These are phyloP conservation scores for Rhodotorula paludigena DNA, from an alignment of 768 basidiomycete genomes.

Conservation along the genomic window DNA sequence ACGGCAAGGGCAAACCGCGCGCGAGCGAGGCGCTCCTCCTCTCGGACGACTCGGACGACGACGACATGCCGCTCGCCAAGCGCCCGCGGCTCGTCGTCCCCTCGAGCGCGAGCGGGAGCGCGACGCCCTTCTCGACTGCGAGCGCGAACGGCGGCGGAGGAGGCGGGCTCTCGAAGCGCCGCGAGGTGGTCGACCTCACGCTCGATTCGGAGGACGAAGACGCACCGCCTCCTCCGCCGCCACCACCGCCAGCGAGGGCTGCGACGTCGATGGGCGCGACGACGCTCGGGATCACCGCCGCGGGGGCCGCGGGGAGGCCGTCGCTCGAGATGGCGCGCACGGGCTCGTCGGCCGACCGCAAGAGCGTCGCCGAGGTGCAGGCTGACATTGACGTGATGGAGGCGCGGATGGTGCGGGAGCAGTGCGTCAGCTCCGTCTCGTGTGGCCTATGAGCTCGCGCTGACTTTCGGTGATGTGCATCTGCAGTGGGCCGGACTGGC, in stretches of 20 bases:
- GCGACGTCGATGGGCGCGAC: not conserved
- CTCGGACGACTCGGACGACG: constrained; percentile 59
- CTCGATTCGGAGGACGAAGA: constrained; percentile 66
- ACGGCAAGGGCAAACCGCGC: constrained; percentile 43
- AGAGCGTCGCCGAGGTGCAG: constrained; percentile 17
- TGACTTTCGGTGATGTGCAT: too few relatives aligned
- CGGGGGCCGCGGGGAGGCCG: not conserved
- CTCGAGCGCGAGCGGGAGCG: constrained; percentile 47
- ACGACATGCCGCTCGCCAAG: constrained; percentile 52
- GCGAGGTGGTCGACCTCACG: constrained; percentile 75
- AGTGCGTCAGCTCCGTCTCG: constrained; percentile 1
- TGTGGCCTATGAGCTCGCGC: too few relatives aligned
- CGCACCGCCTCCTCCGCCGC: not conserved
- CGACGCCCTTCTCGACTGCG: constrained; percentile 49
- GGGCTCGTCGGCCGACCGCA: not conserved
- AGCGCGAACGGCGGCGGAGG: constrained; percentile 43
- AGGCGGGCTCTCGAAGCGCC: constrained; percentile 41
- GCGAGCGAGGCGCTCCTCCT: constrained; percentile 51
- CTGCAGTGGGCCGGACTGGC: too few relatives aligned
- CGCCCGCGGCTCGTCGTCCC: constrained; percentile 5
- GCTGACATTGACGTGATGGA: constrained; percentile 20
- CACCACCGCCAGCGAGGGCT: not conserved
- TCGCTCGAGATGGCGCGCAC: not conserved
- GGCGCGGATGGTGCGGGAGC: constrained; percentile 14
- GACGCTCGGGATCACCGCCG: not conserved